Conservation (phyloP, 2,329 filamentous ascomycete genomes). For the Sphaceloma murrayae region DNA sequence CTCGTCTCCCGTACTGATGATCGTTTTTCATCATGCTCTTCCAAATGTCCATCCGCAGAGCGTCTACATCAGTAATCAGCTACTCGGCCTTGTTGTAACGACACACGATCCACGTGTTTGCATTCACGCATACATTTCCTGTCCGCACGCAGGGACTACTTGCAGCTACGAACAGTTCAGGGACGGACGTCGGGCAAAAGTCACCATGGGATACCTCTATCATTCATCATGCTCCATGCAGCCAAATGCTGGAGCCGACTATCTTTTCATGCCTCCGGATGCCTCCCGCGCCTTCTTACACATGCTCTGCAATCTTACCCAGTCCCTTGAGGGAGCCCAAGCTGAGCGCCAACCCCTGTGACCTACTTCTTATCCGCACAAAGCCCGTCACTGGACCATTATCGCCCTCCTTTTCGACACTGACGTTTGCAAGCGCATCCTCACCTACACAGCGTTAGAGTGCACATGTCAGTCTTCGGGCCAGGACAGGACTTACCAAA, state of each 20-base stretch:
- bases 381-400: constrained; percentile 94
- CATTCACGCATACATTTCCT: too few species aligned
- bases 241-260: too few species aligned
- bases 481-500: constrained; percentile 74
- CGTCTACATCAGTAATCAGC: neutral
- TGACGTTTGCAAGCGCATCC: constrained; percentile 94
- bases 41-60: neutral
- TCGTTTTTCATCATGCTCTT: neutral
- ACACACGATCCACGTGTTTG: too few species aligned
- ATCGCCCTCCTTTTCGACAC: constrained; percentile 94
- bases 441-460: constrained; percentile 54
- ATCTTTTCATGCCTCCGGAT: too few species aligned
- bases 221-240: too few species aligned
- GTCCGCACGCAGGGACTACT: too few species aligned
- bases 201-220: too few species aligned
- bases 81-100: too few species aligned
- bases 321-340: constrained; percentile 89
- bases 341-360: constrained; percentile 87
- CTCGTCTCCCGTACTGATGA: neutral
- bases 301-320: constrained; percentile 52
- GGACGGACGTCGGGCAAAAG: too few species aligned
- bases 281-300: constrained; percentile 17
- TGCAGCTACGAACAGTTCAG: too few species aligned
- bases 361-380: constrained; percentile 93
- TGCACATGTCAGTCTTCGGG: neutral